phyloP scores from a whole-genome alignment of 1,284 basidiomycete genomes.

The Meripilus lineatus region DNA sequence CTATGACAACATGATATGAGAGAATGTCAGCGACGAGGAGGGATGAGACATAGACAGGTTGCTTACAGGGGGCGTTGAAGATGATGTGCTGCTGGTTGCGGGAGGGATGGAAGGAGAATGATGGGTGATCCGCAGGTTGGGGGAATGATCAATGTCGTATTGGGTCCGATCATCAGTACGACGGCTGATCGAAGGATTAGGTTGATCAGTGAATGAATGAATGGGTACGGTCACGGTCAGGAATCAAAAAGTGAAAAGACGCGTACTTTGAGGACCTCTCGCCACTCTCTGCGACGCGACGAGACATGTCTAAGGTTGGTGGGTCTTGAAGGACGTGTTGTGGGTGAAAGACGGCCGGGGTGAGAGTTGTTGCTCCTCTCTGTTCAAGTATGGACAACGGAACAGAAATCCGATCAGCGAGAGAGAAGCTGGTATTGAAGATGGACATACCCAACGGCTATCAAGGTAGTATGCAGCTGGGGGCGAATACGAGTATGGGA shows the following conservation, averaged over 20 bases:
- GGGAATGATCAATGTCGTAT: conserved; percentile 37
- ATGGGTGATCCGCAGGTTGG: conserved; percentile 50
- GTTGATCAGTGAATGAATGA: conserved; percentile 2
- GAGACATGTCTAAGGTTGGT: conserved; percentile 33
- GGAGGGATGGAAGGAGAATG: conserved; percentile 61
- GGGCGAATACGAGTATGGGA: conserved; percentile 6
- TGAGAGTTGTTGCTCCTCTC: conserved; percentile 2
- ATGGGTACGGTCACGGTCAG: no score
- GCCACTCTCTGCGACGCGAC: conserved; percentile 41
- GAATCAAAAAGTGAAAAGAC: no score
- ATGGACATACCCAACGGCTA: conserved; percentile 14
- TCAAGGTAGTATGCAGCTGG: conserved; percentile 8
- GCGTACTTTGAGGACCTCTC: conserved; percentile 1
- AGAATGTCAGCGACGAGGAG: conserved; percentile 17
- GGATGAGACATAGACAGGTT: conserved; percentile 27
- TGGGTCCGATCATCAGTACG: conserved; percentile 35
- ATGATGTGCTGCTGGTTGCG: conserved; percentile 50
- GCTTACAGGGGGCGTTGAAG: conserved; percentile 39
- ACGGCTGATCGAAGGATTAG: conserved; percentile 26
- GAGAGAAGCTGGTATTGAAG: not conserved
- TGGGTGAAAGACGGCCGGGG: not conserved
- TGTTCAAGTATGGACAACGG: no score
- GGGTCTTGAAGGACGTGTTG: not conserved
- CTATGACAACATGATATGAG: conserved; percentile 13
- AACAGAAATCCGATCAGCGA: conserved; percentile 3